Conservation (phyloP, 1,139 yeast genomes). For the Magnusiomyces magnusii region DNA sequence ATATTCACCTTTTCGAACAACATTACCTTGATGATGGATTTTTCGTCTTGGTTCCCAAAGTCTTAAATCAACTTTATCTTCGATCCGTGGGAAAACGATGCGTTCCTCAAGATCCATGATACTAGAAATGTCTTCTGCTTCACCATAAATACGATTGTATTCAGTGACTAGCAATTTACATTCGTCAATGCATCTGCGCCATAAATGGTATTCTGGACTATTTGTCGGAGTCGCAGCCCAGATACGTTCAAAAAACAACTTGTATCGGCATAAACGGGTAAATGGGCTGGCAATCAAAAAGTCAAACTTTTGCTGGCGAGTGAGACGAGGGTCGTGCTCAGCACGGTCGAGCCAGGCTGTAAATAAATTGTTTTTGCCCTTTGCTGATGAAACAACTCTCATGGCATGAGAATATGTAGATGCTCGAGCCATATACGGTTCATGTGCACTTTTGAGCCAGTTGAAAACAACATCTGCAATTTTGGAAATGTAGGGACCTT, state of each 20-base stretch:
- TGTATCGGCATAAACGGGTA: constrained; percentile 55
- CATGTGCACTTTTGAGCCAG: constrained; percentile 58
- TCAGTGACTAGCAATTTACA: constrained; percentile 40
- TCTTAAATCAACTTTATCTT: constrained; percentile 39
- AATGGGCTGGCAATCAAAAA: constrained; percentile 52
- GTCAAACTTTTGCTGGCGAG: constrained; percentile 39
- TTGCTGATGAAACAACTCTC: constrained; percentile 31
- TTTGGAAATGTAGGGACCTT: constrained; percentile 61
- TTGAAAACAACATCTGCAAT: constrained; percentile 56
- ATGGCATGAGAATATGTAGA: constrained; percentile 33
- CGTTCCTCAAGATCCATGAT: constrained; percentile 29
- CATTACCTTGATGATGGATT: constrained; percentile 53
- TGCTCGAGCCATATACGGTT: constrained; percentile 54
- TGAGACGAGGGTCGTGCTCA: constrained; percentile 40
- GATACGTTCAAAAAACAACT: constrained; percentile 58
- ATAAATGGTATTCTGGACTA: constrained; percentile 48
- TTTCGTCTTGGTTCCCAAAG: constrained; percentile 47
- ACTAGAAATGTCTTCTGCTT: constrained; percentile 38
- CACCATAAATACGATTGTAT: constrained; percentile 42
- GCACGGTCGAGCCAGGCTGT: constrained; percentile 42
- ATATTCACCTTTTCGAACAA: constrained; percentile 56
- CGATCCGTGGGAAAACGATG: constrained; percentile 35
- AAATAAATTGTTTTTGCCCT: constrained; percentile 43
- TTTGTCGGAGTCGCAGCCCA: constrained; percentile 43
- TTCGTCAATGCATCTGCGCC: constrained; percentile 48